Conservation (phyloP, 2,329 filamentous ascomycete genomes). For the Pyricularia grisea region DNA sequence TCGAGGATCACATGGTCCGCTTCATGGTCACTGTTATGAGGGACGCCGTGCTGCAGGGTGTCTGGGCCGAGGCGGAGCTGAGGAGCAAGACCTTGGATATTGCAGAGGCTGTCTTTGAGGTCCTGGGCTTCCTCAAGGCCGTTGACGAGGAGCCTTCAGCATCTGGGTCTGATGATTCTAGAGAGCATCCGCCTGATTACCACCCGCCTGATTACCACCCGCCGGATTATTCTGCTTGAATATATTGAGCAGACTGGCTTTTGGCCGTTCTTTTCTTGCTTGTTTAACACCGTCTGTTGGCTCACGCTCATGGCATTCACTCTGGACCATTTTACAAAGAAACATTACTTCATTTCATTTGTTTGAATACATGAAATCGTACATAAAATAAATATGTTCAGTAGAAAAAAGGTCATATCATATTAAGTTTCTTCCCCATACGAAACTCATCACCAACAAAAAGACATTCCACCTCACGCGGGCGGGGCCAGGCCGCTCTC, state of each 20-base stretch:
- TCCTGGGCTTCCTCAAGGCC: conserved; percentile 23
- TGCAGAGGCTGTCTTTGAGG: conserved; percentile 25
- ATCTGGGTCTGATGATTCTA: not conserved
- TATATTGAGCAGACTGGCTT: not conserved
- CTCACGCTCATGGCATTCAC: not conserved
- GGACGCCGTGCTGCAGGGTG: conserved; percentile 22
- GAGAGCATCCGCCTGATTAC: not conserved
- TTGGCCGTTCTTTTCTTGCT: not conserved
- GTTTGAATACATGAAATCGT: not conserved
- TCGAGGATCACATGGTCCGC: conserved; percentile 27
- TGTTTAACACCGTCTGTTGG: not conserved
- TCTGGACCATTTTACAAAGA: not conserved
- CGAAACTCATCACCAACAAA: not conserved
- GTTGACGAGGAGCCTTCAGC: conserved; percentile 10
- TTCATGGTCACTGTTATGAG: conserved; percentile 26
- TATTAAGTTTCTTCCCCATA: not conserved
- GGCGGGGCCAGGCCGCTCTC: conserved; percentile 22
- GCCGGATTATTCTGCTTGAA: not conserved
- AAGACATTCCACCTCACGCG: conserved; percentile 15
- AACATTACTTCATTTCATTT: not conserved
- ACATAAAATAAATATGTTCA: not conserved
- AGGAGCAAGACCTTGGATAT: conserved; percentile 21
- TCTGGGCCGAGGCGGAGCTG: conserved; percentile 23
- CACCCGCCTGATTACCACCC: not conserved
- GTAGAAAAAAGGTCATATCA: not conserved